Percentiles rank a stretch among this genome's conserved stretches.
These are phyloP conservation scores for Pseudocercospora cruenta DNA, from an alignment of 2,329 filamentous ascomycete genomes.

Conservation along the genomic window DNA sequence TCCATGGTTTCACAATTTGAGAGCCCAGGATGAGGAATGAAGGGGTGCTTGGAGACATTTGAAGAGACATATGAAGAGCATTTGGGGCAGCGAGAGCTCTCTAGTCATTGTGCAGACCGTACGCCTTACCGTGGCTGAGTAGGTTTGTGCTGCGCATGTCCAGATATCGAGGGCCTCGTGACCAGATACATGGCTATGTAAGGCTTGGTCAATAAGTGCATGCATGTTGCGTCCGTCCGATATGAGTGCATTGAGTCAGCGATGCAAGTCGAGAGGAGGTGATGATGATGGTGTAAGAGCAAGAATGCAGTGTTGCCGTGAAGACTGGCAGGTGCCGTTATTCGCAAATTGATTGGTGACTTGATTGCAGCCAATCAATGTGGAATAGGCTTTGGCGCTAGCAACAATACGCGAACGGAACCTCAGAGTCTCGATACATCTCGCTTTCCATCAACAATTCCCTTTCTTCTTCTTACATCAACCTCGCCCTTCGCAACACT, in stretches of 20 bases:
- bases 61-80: neutral
- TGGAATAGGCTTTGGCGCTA: neutral
- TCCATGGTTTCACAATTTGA: neutral
- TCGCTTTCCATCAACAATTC: neutral
- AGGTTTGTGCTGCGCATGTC: neutral
- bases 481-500: neutral
- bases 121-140: neutral
- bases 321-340: too few relatives aligned
- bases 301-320: neutral
- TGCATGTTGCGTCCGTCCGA: neutral
- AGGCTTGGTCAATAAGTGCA: neutral
- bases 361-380: neutral
- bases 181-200: neutral
- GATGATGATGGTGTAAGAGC: neutral
- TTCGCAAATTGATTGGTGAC: neutral
- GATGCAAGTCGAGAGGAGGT: neutral
- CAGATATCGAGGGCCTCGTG: neutral
- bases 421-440: neutral
- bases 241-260: neutral
- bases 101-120: neutral
- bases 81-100: neutral
- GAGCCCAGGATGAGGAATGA: neutral
- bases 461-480: constrained; percentile 1
- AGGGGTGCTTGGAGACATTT: neutral
- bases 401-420: neutral